phyloP scores from a whole-genome alignment of 177 flowering plant genomes.

The Vitis hybrid region DNA sequence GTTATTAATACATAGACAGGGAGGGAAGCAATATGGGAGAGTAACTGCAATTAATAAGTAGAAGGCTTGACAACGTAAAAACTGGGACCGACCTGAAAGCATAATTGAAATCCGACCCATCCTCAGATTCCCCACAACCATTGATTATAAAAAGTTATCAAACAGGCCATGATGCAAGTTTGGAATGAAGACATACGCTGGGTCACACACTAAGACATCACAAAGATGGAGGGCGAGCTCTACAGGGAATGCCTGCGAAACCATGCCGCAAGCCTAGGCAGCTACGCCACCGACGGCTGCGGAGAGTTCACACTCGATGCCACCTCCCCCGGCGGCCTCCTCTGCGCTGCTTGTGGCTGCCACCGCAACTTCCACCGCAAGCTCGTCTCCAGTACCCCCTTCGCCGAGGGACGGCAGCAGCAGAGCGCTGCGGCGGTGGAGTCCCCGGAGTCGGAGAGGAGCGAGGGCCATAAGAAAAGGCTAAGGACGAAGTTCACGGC shows the following conservation, averaged over 20 bases:
- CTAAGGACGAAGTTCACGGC: conserved; percentile 29
- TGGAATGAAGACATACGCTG: too few species aligned
- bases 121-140: too few species aligned
- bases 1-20: too few species aligned
- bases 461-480: conserved; percentile 22
- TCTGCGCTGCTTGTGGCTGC: conserved; percentile 38
- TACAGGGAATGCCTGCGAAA: conserved; percentile 31
- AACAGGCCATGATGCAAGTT: too few species aligned
- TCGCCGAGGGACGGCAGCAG: background rate
- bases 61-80: too few species aligned
- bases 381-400: background rate
- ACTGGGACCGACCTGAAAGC: too few species aligned
- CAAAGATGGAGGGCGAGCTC: background rate
- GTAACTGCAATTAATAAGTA: too few species aligned
- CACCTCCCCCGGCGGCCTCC: conserved; percentile 6
- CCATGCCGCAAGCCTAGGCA: conserved; percentile 36
- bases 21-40: too few species aligned
- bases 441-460: conserved; percentile 11
- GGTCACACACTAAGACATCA: background rate
- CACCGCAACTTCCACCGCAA: conserved; percentile 41
- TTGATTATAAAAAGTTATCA: too few species aligned
- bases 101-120: too few species aligned
- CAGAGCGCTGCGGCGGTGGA: conserved; percentile 1
- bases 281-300: conserved; percentile 35
- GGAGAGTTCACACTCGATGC: conserved; percentile 31